A percentile compares a stretch with the other conserved stretches of the same genome.
These are phyloP conservation scores for Chaetomium tenue DNA, from an alignment of 495 filamentous ascomycete species.

Conservation along the genomic window DNA sequence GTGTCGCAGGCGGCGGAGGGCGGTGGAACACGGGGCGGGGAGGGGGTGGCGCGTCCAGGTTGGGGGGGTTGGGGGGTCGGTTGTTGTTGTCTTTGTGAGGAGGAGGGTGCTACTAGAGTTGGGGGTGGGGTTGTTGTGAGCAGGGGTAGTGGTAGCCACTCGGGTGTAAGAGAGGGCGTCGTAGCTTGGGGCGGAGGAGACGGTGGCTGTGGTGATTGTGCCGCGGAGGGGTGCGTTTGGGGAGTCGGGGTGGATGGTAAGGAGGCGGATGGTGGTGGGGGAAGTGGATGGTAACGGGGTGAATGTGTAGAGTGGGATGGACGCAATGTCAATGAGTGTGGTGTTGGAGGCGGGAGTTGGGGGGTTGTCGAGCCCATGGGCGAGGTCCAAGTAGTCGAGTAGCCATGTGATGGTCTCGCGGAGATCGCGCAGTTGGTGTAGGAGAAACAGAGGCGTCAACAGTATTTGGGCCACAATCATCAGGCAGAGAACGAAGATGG, in stretches of 20 bases:
- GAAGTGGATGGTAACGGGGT: not conserved
- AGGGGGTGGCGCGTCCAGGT: not conserved
- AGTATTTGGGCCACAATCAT: conserved; percentile 14
- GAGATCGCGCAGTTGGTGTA: conserved; percentile 1
- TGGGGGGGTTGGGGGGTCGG: not conserved
- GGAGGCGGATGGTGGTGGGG: conserved; percentile 7
- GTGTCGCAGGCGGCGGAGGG: not conserved
- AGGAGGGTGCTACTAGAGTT: not conserved
- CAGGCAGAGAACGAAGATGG: not conserved
- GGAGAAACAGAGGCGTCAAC: not conserved
- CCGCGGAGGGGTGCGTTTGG: conserved; percentile 7
- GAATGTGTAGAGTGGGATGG: conserved; percentile 12
- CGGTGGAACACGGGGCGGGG: not conserved
- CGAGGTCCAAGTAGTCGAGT: not conserved
- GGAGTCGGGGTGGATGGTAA: conserved; percentile 10
- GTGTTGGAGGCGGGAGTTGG: not conserved
- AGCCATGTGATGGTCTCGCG: not conserved
- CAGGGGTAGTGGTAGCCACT: not conserved
- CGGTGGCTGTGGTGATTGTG: not conserved
- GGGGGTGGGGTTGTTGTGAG: not conserved
- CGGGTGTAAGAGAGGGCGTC: conserved; percentile 27
- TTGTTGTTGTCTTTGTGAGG: not conserved
- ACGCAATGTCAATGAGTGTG: not conserved
- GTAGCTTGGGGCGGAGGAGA: conserved; percentile 12
- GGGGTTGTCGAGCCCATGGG: not conserved